Base-by-base conservation (phyloP, 352 stramenopile species). In the Phytophthora meadii region DNA sequence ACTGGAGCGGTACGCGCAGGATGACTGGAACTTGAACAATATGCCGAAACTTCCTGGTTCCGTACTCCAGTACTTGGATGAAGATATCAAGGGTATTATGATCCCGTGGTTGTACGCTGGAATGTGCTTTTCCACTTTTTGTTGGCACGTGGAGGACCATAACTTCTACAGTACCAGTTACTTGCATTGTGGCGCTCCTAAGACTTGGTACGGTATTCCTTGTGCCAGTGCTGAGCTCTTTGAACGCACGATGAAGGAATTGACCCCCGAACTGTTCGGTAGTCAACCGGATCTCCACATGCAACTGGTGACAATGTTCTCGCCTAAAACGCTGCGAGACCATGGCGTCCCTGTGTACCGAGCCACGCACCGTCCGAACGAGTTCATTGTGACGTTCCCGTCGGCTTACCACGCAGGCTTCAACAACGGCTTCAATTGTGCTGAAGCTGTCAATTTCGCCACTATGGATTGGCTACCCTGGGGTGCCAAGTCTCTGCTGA, bases 111-210 rank as follows among this genome's bases (percentile, higher is more conserved):
- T 99, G 54, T 99, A 99, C 77, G 96, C 99, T 68, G 98, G 98
- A 19, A 99, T 98, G 84, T 90, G 98, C 28, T 99, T 99, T 64
- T 98, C 94, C 5, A 98, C 98, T 1, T 99, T 99, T 74, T 99
- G 95, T 70, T 99, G 97, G 97, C 98, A 99, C 70, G 98, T 98
- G 32, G 98, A 99, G 76, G 98, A 99, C 73, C 98, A 99, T 80
- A 99, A 99, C 80, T 97, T 99, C 55, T 99, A 99, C 64, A 98
- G 89, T 54, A 99, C 99, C 70, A 99, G 98, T 70, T 99, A 99
- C 75, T 81, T 99, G 56, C 97, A 99, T 76, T 96, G 88, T 19
- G 98, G 98, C 6, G 94, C 91, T 9, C 89, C 97, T 0, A 99
- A 99, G 79, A 98, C 97, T 46, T 99, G 98, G 98, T 99, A 99